Base-by-base conservation (phyloP, 108 stramenopile species). In the Fragilaria crotonensis region DNA sequence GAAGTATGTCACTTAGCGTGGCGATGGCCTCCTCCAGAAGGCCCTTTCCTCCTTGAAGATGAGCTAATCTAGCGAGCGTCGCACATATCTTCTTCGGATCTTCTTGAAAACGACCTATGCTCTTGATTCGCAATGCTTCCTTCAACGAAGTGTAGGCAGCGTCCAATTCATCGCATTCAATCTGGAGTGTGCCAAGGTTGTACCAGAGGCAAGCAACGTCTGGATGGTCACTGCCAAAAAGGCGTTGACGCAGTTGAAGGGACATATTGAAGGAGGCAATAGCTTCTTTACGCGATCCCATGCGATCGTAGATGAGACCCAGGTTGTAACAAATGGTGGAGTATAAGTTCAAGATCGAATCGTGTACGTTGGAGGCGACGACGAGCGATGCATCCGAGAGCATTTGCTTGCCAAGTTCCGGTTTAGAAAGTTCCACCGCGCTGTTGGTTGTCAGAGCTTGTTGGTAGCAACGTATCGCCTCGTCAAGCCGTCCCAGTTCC, bases 321-420 rank as follows among this genome's bases (percentile, higher is more conserved):
- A 78, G 61, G 57, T 78, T 78, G 67, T 78, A 78, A 67, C 71
- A 78, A 2, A 78, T 73, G 1, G 77, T 78, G 28, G 68, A 66
- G 48, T 67, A 78, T 17, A 78, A 48, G 44, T 78, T 78, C 49
- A 68, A 56, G 33, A 63, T 50, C 7, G 67, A 68, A 4, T 59
- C 11, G 1, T 66, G 57, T 36, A 33, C 33, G 3, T 25, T 23
- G 3, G 2, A 21, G 1, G 22, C 26, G 51, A 20, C 5, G 19
- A 14, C 7, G 14, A 14, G 36, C 36, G 36, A 41, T 14, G 14
- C 36, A 41, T 41, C 36, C 14, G 36, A 41, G 14, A 41, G 36
- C 7, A 41, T 11, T 11, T 14, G 36, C 7, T 11, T 14, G 2
- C 31, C 30, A 21, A 46, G 1, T 4, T 59, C 58, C 14, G 17